phyloP scores from a whole-genome alignment of 768 basidiomycete genomes.

The Panellus pusillus region DNA sequence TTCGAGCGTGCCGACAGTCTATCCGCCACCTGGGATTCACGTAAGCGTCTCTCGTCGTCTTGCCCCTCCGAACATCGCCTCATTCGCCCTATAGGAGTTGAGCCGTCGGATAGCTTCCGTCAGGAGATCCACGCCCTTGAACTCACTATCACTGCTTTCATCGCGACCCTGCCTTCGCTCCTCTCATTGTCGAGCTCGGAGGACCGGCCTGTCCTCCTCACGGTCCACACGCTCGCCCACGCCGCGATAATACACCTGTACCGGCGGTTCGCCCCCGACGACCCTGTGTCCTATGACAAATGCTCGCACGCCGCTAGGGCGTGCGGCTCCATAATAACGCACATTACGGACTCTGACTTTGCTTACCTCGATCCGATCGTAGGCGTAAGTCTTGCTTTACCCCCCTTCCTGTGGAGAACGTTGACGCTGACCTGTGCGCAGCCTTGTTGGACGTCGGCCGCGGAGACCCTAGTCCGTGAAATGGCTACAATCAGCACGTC shows the following conservation, averaged over 20 bases:
- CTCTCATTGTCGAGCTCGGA: conserved; percentile 60
- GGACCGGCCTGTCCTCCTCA: conserved; percentile 59
- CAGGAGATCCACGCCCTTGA: conserved; percentile 66
- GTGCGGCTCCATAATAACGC: conserved; percentile 59
- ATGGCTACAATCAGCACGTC: conserved; percentile 61
- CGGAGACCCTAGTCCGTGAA: conserved; percentile 67
- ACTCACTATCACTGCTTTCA: conserved; percentile 61
- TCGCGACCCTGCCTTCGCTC: conserved; percentile 61
- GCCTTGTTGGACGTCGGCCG: conserved; percentile 73
- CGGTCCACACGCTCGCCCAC: conserved; percentile 66
- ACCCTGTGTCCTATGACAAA: conserved; percentile 63
- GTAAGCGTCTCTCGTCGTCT: conserved; percentile 35
- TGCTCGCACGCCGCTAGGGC: conserved; percentile 64
- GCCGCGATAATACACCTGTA: conserved; percentile 67
- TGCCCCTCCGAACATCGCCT: background rate
- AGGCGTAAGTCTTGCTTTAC: conserved; percentile 49
- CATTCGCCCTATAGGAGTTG: conserved; percentile 34
- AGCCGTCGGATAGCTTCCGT: conserved; percentile 46
- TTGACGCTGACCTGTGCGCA: conserved; percentile 26
- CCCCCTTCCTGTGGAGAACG: conserved; percentile 1
- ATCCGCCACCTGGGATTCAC: conserved; percentile 58
- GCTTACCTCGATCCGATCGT: conserved; percentile 77
- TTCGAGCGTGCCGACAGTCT: conserved; percentile 67
- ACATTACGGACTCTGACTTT: conserved; percentile 63
- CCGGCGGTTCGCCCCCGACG: conserved; percentile 58